Conservation (phyloP, 441 rosid species). For the Jatropha podagrica region DNA sequence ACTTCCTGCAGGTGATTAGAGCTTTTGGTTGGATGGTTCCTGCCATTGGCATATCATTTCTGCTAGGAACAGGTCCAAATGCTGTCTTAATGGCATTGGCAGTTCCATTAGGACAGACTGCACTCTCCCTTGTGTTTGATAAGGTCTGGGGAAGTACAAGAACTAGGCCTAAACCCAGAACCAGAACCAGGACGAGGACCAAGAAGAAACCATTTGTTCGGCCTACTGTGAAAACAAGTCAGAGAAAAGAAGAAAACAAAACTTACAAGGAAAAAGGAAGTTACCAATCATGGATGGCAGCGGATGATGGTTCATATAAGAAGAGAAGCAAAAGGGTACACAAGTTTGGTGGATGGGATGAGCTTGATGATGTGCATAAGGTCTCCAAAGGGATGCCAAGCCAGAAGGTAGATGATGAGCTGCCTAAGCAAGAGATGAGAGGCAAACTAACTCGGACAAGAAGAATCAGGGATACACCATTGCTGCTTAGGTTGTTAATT, state of each 20-base stretch:
- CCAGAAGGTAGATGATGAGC: conserved; percentile 27
- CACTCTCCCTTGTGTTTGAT: conserved; percentile 55
- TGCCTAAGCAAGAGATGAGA: conserved; percentile 28
- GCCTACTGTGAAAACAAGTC: conserved; percentile 27
- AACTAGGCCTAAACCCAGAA: conserved; percentile 36
- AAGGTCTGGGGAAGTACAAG: conserved; percentile 50
- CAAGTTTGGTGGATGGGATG: conserved; percentile 86
- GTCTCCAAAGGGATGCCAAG: conserved; percentile 18
- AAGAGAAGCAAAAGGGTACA: conserved; percentile 20
- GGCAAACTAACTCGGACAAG: conserved; percentile 46
- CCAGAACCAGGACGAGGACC: conserved; percentile 27
- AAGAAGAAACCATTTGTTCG: conserved; percentile 45
- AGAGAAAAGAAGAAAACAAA: conserved; percentile 27
- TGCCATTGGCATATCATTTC: conserved; percentile 59
- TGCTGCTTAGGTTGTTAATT: conserved; percentile 57
- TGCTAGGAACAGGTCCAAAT: conserved; percentile 73
- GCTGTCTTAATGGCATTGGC: conserved; percentile 86
- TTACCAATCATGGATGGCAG: conserved; percentile 65
- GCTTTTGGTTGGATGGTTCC: conserved; percentile 85
- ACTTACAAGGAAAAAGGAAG: conserved; percentile 32
- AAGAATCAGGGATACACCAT: conserved; percentile 65
- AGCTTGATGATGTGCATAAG: conserved; percentile 43
- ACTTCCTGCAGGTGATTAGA: conserved; percentile 51
- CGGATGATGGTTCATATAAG: conserved; percentile 30
- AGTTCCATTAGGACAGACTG: conserved; percentile 74